Evolutionary conservation across 2,329 filamentous ascomycete species (phyloP).

Genomic region (Arthrobotrys musiformis): DNA sequence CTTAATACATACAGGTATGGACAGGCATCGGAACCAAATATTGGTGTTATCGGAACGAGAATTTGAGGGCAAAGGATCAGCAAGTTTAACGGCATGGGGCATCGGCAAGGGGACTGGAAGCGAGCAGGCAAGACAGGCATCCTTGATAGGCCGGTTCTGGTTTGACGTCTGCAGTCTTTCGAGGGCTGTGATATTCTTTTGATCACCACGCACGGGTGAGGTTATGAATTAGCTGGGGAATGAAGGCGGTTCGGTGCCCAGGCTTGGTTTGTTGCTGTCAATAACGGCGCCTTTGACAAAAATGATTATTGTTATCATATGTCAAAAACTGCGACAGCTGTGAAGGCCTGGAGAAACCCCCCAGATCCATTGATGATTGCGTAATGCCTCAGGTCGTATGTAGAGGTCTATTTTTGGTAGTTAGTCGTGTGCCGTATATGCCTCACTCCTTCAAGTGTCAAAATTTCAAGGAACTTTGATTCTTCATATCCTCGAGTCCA

Average conservation of each 20-base stretch:
- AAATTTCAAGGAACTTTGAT: not conserved
- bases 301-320: not conserved
- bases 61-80: slow-evolving; percentile 32
- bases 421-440: slow-evolving; percentile 3
- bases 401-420: not conserved
- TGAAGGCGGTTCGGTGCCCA: not conserved
- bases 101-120: slow-evolving; percentile 10
- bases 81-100: slow-evolving; percentile 31
- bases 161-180: not conserved
- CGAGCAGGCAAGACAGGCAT: slow-evolving; percentile 1
- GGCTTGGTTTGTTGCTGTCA: slow-evolving; percentile 12
- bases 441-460: slow-evolving; percentile 10
- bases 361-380: not conserved
- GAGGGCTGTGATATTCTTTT: not conserved
- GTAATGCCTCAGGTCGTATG: not conserved
- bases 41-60: slow-evolving; percentile 44
- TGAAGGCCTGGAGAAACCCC: not conserved
- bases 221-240: not conserved
- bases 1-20: slow-evolving; percentile 10
- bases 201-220: not conserved
- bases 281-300: not conserved
- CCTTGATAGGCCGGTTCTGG: slow-evolving; percentile 24
- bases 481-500: no score
- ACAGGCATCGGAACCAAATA: slow-evolving; percentile 48
- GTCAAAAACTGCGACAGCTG: not conserved